Evolutionary conservation across 176 grass and related monocot species (phyloP).

Genomic region (Rhynchospora tenuis): DNA sequence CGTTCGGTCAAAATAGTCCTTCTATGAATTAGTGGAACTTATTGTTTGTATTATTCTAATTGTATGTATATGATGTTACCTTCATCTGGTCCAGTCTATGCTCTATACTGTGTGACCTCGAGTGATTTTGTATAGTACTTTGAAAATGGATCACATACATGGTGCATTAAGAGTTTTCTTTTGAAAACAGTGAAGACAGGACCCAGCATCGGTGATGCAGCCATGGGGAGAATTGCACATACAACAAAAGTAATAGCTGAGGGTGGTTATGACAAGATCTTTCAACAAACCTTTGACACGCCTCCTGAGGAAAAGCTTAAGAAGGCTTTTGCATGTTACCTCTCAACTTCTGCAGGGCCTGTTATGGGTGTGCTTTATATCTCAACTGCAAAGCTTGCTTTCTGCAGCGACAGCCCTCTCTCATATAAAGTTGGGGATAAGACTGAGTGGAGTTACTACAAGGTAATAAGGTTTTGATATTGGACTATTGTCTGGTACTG

Average conservation of each 20-base stretch:
- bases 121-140: background rate
- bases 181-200: slow-evolving; percentile 89
- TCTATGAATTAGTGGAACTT: background rate
- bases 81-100: background rate
- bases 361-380: slow-evolving; percentile 95
- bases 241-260: slow-evolving; percentile 93
- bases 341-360: slow-evolving; percentile 92
- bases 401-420: slow-evolving; percentile 91
- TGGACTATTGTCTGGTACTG: background rate
- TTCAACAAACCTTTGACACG: slow-evolving; percentile 79
- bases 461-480: slow-evolving; percentile 37
- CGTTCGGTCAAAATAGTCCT: background rate
- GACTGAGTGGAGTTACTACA: slow-evolving; percentile 95
- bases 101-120: background rate
- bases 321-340: slow-evolving; percentile 77
- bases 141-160: background rate
- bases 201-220: slow-evolving; percentile 89
- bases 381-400: slow-evolving; percentile 80
- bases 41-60: background rate
- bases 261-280: slow-evolving; percentile 98
- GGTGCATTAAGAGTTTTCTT: background rate
- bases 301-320: slow-evolving; percentile 78
- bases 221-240: slow-evolving; percentile 87
- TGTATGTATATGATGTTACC: background rate
- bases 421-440: slow-evolving; percentile 79